These are phyloP conservation scores for Asparagopsis taxiformis DNA, from an alignment of 31 red algal genomes.

Conservation along the genomic window DNA sequence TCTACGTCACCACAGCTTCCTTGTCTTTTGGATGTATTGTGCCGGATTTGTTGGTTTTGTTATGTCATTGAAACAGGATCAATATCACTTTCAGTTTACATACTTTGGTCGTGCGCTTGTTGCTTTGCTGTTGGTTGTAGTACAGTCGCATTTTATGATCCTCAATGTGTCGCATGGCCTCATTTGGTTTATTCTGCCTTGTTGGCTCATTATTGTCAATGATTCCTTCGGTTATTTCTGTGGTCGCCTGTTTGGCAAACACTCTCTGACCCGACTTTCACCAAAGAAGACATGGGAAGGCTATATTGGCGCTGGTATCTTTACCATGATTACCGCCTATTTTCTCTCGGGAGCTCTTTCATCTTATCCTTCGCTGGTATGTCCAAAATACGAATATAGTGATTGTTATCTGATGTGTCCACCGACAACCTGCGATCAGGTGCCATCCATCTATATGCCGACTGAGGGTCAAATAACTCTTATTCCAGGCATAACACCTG, in stretches of 20 bases:
- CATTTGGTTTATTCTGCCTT: conserved; percentile 96
- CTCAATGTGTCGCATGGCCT: conserved; percentile 88
- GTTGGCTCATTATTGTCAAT: conserved; percentile 88
- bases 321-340: conserved; percentile 86
- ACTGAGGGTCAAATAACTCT: conserved; percentile 3
- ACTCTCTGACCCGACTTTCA: conserved; percentile 71
- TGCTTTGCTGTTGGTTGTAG: conserved; percentile 83
- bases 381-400: conserved; percentile 91
- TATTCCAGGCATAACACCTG: conserved; percentile 20
- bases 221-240: conserved; percentile 94
- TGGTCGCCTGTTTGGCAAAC: conserved; percentile 81
- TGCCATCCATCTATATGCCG: conserved; percentile 30
- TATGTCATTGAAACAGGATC: conserved; percentile 67
- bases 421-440: conserved; percentile 45
- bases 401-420: conserved; percentile 80
- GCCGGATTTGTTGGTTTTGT: conserved; percentile 94
- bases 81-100: conserved; percentile 87
- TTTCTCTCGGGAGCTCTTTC: conserved; percentile 77
- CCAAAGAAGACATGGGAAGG: conserved; percentile 99
- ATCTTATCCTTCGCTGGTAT: conserved; percentile 69
- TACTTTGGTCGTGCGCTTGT: conserved; percentile 87
- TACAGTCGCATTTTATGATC: conserved; percentile 97
- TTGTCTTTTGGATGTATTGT: conserved; percentile 86
- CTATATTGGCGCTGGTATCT: conserved; percentile 90
- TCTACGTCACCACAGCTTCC: conserved; percentile 85